These are phyloP conservation scores for Alternaria brassicae DNA, from an alignment of 2,329 filamentous ascomycete genomes.

Conservation along the genomic window DNA sequence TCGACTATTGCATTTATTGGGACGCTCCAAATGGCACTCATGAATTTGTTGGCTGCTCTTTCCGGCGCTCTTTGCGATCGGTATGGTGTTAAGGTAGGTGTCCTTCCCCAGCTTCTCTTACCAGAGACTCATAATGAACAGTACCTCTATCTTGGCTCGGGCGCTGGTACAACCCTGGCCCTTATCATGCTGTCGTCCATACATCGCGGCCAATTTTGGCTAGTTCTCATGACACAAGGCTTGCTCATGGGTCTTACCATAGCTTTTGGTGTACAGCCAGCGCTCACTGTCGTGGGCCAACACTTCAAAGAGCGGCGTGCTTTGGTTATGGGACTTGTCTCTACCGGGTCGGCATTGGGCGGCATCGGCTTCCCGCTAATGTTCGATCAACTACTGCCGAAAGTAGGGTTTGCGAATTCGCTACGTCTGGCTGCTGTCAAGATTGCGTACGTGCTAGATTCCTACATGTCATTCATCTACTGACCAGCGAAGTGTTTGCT, in stretches of 20 bases:
- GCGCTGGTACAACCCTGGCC: conserved; percentile 26
- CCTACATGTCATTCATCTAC: neutral
- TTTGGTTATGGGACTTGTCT: conserved; percentile 54
- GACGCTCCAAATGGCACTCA: conserved; percentile 52
- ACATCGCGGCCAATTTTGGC: conserved; percentile 44
- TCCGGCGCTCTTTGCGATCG: conserved; percentile 69
- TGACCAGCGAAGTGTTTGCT: conserved; percentile 56
- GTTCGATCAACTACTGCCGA: conserved; percentile 62
- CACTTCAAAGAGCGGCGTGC: conserved; percentile 55
- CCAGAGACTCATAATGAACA: conserved; percentile 16
- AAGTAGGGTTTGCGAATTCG: conserved; percentile 67
- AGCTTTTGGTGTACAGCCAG: conserved; percentile 53
- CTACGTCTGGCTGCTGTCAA: conserved; percentile 68
- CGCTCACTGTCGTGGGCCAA: conserved; percentile 51
- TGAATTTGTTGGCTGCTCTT: conserved; percentile 64
- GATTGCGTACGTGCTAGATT: conserved; percentile 25
- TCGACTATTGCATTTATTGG: conserved; percentile 55
- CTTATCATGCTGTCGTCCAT: conserved; percentile 38
- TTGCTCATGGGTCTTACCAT: conserved; percentile 54
- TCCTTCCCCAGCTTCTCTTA: conserved; percentile 6
- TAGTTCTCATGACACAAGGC: conserved; percentile 56
- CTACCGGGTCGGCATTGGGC: conserved; percentile 50
- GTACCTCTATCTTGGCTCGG: conserved; percentile 40
- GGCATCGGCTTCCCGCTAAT: conserved; percentile 65
- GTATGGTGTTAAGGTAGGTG: conserved; percentile 62